These are phyloP conservation scores for Dillenia suffruticosa DNA, from an alignment of 164 flowering plant genomes.

Conservation along the genomic window DNA sequence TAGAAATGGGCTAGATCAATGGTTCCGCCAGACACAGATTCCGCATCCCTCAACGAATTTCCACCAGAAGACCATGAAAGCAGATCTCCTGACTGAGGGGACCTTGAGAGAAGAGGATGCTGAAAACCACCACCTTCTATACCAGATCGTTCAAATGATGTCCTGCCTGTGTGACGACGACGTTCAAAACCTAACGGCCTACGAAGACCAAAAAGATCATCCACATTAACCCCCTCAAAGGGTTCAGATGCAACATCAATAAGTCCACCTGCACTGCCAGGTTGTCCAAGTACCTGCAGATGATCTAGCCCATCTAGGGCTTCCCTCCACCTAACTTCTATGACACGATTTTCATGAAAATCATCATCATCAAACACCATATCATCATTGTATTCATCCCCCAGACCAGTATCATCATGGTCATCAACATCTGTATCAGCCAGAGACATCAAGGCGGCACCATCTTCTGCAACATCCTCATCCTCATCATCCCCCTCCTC, in stretches of 20 bases:
- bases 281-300: conserved; percentile 81
- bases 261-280: conserved; percentile 63
- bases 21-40: conserved; percentile 54
- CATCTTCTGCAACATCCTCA: conserved; percentile 87
- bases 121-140: conserved; percentile 67
- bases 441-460: conserved; percentile 80
- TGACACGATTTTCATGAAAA: conserved; percentile 78
- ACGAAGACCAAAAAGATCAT: conserved; percentile 82
- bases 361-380: conserved; percentile 92
- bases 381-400: conserved; percentile 85
- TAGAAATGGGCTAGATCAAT: conserved; percentile 65
- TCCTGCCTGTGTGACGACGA: conserved; percentile 57
- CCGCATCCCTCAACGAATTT: conserved; percentile 57
- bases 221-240: conserved; percentile 86
- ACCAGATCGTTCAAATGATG: conserved; percentile 62
- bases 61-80: conserved; percentile 63
- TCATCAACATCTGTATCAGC: conserved; percentile 95
- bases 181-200: conserved; percentile 73
- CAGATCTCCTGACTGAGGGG: conserved; percentile 60
- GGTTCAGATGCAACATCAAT: conserved; percentile 85
- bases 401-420: conserved; percentile 85
- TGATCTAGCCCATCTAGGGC: conserved; percentile 87
- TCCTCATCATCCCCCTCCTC: conserved; percentile 83
- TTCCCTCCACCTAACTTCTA: conserved; percentile 93
- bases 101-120: conserved; percentile 85